Conservation (phyloP, 805 yeast genomes). For the Candida caryicola region DNA sequence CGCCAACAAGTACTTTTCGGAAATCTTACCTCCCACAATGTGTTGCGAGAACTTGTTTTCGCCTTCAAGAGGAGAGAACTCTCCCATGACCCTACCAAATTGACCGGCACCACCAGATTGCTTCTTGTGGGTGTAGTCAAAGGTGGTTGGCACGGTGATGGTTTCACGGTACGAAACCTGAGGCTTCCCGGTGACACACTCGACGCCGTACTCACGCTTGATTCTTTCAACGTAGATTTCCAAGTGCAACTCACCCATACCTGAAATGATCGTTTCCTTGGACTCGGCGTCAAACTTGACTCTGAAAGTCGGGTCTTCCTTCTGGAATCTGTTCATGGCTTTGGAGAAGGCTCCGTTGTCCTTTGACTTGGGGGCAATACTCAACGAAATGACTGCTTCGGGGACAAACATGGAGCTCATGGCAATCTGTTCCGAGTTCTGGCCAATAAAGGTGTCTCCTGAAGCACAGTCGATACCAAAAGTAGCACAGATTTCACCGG, state of each 20-base stretch:
- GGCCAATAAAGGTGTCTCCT: slow-evolving; percentile 96
- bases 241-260: slow-evolving; percentile 97
- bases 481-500: slow-evolving; percentile 99
- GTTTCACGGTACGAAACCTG: slow-evolving; percentile 98
- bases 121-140: slow-evolving; percentile 94
- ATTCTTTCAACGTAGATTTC: slow-evolving; percentile 98
- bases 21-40: slow-evolving; percentile 94
- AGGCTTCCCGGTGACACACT: slow-evolving; percentile 93
- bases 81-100: slow-evolving; percentile 94
- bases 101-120: slow-evolving; percentile 99
- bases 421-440: slow-evolving; percentile 61
- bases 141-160: slow-evolving; percentile 64
- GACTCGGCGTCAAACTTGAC: slow-evolving; percentile 87
- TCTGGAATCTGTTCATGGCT: slow-evolving; percentile 96
- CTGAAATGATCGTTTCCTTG: slow-evolving; percentile 91
- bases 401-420: slow-evolving; percentile 99
- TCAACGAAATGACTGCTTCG: slow-evolving; percentile 94
- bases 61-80: slow-evolving; percentile 59
- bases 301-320: slow-evolving; percentile 98
- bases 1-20: slow-evolving; percentile 91
- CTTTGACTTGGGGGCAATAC: slow-evolving; percentile 83
- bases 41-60: slow-evolving; percentile 78
- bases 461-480: slow-evolving; percentile 99
- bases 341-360: slow-evolving; percentile 88
- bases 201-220: slow-evolving; percentile 95